A percentile compares a stretch with the other conserved stretches of the same genome.
Conservation (phyloP, 768 basidiomycete species). For the Candolleomyces efflorescens region DNA sequence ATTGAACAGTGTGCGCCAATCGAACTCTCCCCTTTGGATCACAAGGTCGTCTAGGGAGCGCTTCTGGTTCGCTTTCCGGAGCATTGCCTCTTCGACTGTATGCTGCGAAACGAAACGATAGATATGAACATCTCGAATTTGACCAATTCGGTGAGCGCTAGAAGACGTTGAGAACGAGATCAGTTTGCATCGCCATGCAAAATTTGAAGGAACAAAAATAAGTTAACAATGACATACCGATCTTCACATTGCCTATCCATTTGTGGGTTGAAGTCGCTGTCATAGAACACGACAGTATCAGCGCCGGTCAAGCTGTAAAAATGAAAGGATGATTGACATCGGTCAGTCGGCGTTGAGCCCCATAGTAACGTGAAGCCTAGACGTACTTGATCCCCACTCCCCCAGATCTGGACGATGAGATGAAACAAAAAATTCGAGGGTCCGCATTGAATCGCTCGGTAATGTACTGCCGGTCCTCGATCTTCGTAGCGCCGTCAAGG, state of each 20-base stretch:
- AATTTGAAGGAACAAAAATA: neutral
- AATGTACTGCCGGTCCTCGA: conserved; percentile 89
- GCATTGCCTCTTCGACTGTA: conserved; percentile 95
- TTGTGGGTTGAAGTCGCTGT: conserved; percentile 95
- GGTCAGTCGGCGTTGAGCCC: conserved; percentile 12
- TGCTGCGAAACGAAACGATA: conserved; percentile 88
- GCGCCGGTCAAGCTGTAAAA: conserved; percentile 69
- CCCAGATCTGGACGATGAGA: conserved; percentile 73
- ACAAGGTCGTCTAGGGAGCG: conserved; percentile 85
- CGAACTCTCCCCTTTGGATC: conserved; percentile 92
- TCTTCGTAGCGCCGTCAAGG: conserved; percentile 93
- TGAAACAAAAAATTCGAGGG: conserved; percentile 80
- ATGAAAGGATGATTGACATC: too few species aligned
- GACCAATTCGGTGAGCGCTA: conserved; percentile 97
- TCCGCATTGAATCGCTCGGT: conserved; percentile 87
- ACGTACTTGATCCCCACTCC: conserved; percentile 94
- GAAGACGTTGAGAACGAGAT: neutral
- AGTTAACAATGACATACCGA: conserved; percentile 41
- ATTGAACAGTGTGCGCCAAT: conserved; percentile 83
- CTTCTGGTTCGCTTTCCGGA: conserved; percentile 98
- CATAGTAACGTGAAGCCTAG: conserved; percentile 8
- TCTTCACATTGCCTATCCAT: conserved; percentile 98
- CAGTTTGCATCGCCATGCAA: neutral
- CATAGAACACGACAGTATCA: conserved; percentile 96
- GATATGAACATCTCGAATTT: conserved; percentile 94